Evolutionary conservation across 1,284 basidiomycete species (phyloP).

Genomic region (Paramarasmius palmivorus): DNA sequence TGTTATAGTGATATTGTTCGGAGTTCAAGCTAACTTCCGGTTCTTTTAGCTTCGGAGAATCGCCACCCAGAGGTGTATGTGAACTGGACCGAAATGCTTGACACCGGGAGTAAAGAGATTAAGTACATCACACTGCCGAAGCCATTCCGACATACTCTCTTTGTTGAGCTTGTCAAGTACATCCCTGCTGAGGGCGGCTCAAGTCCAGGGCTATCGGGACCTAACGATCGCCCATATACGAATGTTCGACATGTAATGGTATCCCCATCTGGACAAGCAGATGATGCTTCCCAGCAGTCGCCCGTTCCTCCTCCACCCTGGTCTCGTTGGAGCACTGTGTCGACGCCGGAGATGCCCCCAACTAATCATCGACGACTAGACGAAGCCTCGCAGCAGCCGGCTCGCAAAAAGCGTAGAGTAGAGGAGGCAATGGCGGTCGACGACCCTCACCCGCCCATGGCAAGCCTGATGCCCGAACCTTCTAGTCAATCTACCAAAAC

Average conservation of each 20-base stretch:
- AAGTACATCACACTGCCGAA: conserved; percentile 64
- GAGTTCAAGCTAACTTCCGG: conserved; percentile 12
- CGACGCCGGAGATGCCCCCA: conserved; percentile 42
- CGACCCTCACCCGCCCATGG: conserved; percentile 20
- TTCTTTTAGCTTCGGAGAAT: conserved; percentile 36
- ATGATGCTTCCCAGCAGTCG: conserved; percentile 12
- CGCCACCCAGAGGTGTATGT: conserved; percentile 55
- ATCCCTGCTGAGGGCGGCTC: conserved; percentile 31
- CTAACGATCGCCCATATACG: conserved; percentile 17
- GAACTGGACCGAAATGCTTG: conserved; percentile 70
- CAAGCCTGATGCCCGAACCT: conserved; percentile 23
- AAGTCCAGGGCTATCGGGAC: conserved; percentile 33
- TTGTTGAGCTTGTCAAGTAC: conserved; percentile 73
- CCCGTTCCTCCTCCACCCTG: conserved; percentile 60
- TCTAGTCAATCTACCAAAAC: conserved; percentile 25
- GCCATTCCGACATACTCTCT: conserved; percentile 66
- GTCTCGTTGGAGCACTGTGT: conserved; percentile 56
- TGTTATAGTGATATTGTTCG: conserved; percentile 12
- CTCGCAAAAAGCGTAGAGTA: conserved; percentile 30
- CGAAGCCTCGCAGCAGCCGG: conserved; percentile 22
- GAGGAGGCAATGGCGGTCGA: conserved; percentile 25
- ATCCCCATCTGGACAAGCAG: conserved; percentile 16
- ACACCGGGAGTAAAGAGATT: conserved; percentile 69
- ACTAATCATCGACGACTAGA: conserved; percentile 36
- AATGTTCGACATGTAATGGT: conserved; percentile 24